Evolutionary conservation across 2,329 filamentous ascomycete genomes (phyloP), one percentile per base, ranked within the genome.

Genomic region (Colletotrichum graminicola): DNA sequence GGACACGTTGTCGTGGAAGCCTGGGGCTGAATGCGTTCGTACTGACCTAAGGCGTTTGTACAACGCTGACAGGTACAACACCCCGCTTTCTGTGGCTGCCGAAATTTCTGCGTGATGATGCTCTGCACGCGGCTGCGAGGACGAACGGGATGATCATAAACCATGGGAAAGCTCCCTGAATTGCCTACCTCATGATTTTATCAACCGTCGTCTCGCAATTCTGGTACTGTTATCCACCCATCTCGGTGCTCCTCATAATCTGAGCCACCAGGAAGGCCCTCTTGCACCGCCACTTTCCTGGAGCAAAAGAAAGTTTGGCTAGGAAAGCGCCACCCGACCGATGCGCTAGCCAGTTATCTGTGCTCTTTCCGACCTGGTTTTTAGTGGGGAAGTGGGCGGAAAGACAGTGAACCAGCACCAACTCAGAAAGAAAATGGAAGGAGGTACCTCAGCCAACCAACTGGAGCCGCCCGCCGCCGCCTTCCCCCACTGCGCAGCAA

Each of bases 361-460:
- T 59, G 66, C n/a, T 45, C 43, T 52, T 52, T 26, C 41, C 26
- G 49, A 54, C 32, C 2, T 57, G 26, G 26, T 29, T 49, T 64
- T 41, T 36, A 66, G 67, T 70, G 55, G 67, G 7, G 66, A 52
- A 41, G 43, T 39, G 11, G 29, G 47, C 66, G n/a, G 51, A 51
- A 61, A 43, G 16, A 36, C 3, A 34, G 43, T 45, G 62, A 36
- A 56, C 66, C 60, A 54, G 29, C 51, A 55, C 49, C 39, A 11
- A 54, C 43, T 43, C 10, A 61, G 55, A 59, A 54, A 51, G 62
- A 52, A 49, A 26, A 51, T 29, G 60, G 39, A 36, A 36, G 56
- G 39, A 72, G 70, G 54, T 61, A 61, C 60, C 69, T 72, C 64
- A 62, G 66, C 70, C 70, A 66, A 71, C 67, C 67, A 65, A 71